Percentiles rank a stretch among this genome's conserved stretches.
Conservation (phyloP, 2,329 filamentous ascomycete genomes). For the Neofusicoccum sp. region DNA sequence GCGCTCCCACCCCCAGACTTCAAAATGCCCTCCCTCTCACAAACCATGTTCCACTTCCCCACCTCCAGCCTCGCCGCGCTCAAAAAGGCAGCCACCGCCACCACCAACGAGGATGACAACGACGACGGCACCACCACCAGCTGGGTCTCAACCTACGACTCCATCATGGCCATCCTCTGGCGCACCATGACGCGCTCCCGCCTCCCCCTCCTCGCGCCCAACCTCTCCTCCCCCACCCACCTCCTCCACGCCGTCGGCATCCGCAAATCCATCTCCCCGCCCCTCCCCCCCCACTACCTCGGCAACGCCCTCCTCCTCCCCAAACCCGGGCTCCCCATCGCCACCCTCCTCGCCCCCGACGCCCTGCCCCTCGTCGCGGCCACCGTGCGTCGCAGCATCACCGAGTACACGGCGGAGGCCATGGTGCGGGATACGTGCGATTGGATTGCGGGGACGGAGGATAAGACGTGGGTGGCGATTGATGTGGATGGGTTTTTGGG, state of each 20-base stretch:
- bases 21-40: slow-evolving; percentile 25
- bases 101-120: neutral
- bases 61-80: slow-evolving; percentile 22
- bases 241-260: slow-evolving; percentile 28
- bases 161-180: slow-evolving; percentile 28
- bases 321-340: slow-evolving; percentile 21
- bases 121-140: neutral
- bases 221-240: slow-evolving; percentile 12
- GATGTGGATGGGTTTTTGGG: slow-evolving; percentile 26
- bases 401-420: slow-evolving; percentile 21
- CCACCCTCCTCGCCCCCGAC: slow-evolving; percentile 17
- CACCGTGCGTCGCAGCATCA: slow-evolving; percentile 26
- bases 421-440: slow-evolving; percentile 24
- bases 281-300: slow-evolving; percentile 26
- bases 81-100: slow-evolving; percentile 21
- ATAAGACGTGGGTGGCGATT: slow-evolving; percentile 26
- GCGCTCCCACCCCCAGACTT: slow-evolving; percentile 25
- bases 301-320: slow-evolving; percentile 25
- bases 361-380: slow-evolving; percentile 24
- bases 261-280: slow-evolving; percentile 23
- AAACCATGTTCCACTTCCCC: slow-evolving; percentile 26
- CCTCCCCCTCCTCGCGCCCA: slow-evolving; percentile 23
- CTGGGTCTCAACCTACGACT: slow-evolving; percentile 30
- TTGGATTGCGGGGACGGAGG: slow-evolving; percentile 26
- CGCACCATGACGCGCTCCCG: slow-evolving; percentile 24